Conservation (phyloP, 108 stramenopile genomes). For the Stephanodiscus minutulus region DNA sequence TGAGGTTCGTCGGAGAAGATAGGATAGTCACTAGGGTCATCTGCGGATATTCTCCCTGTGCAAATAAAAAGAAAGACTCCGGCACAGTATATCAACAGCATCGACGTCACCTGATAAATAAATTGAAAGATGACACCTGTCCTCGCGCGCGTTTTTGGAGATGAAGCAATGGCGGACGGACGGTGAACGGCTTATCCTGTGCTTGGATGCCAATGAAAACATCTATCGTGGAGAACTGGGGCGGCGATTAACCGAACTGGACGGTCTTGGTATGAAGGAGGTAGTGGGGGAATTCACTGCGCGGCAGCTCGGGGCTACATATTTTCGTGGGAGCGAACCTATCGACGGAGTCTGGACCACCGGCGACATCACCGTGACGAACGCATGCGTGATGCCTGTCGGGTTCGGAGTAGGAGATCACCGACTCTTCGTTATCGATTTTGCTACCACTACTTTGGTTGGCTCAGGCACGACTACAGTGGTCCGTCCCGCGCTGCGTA, state of each 20-base stretch:
- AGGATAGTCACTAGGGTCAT: neutral
- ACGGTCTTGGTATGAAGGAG: conserved; percentile 4
- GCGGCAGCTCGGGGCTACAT: neutral
- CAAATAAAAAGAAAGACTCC: conserved; percentile 1
- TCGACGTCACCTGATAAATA: conserved; percentile 3
- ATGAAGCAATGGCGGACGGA: neutral
- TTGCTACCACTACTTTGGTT: neutral
- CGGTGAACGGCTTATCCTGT: neutral
- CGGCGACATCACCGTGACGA: neutral
- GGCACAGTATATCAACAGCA: conserved; percentile 2
- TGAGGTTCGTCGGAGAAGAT: conserved; percentile 10
- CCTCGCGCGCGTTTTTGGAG: neutral
- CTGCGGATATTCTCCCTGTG: neutral
- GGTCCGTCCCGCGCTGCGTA: neutral
- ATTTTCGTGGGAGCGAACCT: conserved; percentile 5
- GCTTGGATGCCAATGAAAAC: neutral
- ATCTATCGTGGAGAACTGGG: neutral
- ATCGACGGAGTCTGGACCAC: neutral
- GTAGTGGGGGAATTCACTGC: conserved; percentile 1
- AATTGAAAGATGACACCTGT: conserved; percentile 17
- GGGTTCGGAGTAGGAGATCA: neutral
- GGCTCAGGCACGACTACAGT: neutral
- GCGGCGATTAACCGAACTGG: neutral
- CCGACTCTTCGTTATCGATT: conserved; percentile 4
- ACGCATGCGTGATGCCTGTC: conserved; percentile 6